Evolutionary conservation across 306 rosid genomes (phyloP).

Genomic region (Inga leiocalycina): DNA sequence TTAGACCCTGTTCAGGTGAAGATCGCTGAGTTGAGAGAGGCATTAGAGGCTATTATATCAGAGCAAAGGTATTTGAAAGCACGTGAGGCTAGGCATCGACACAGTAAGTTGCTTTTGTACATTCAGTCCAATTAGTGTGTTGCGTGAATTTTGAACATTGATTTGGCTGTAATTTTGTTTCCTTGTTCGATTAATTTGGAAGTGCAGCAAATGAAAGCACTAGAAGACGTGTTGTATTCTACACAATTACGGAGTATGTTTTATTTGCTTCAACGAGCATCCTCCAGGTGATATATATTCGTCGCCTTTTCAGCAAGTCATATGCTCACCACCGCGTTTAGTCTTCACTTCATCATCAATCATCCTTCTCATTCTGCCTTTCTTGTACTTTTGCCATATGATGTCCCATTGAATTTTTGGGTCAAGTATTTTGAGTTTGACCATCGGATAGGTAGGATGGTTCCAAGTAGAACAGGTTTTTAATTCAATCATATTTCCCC

Average conservation of each 20-base stretch:
- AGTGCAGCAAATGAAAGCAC: constrained; percentile 51
- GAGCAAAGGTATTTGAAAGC: constrained; percentile 92
- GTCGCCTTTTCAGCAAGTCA: constrained; percentile 54
- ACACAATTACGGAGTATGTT: constrained; percentile 42
- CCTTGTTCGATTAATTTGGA: neutral
- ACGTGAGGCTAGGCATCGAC: constrained; percentile 86
- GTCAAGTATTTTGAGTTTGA: neutral
- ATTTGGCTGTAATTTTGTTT: neutral
- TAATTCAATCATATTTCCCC: neutral
- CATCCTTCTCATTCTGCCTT: neutral
- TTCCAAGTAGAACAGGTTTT: neutral
- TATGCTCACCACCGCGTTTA: constrained; percentile 42
- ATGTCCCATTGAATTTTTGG: neutral
- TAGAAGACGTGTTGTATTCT: constrained; percentile 47
- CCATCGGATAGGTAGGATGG: neutral
- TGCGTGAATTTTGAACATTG: neutral
- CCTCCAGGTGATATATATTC: constrained; percentile 51
- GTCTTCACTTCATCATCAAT: neutral
- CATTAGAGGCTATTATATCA: constrained; percentile 66
- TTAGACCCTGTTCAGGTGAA: constrained; percentile 81
- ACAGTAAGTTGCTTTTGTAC: constrained; percentile 59
- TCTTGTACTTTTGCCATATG: neutral
- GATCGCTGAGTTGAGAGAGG: constrained; percentile 66
- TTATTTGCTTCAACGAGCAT: constrained; percentile 42
- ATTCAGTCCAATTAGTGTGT: neutral